Evolutionary conservation across 768 basidiomycete genomes (phyloP), one percentile per base, ranked within the genome.

Genomic region (Lactarius sanguifluus): DNA sequence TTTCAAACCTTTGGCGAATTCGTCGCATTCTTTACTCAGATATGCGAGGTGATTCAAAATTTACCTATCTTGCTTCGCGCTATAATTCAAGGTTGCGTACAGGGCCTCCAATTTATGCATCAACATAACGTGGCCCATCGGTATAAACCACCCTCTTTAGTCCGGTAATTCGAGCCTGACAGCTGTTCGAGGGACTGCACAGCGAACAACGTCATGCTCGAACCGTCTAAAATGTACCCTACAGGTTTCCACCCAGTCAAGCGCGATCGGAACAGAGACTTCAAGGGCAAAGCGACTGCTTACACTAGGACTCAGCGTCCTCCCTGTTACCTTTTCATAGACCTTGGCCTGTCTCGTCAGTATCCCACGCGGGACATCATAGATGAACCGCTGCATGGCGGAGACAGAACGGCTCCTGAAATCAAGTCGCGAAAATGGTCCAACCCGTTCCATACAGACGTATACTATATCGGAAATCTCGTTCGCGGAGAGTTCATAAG

Each of bases 361-460:
- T 76, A 76, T 32, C 20, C 25, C 3, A 72, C 77, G 0, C 61
- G 72, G 0, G 70, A 76, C 2, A 63, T 79, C 0, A 68, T 62
- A 0, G 77, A 75, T 34, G 25, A 64, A 1, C 74, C 77, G 0
- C 72, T 81, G 5, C 68, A 69, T 13, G 83, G 81, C 1, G 81
- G 78, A 2, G 82, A 86, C 70, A 77, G 76, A 59, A 72, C 79
- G 0, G 75, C 77, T 1, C 78, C 78, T 7, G 78, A 79, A 68
- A 75, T 74, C 59, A 64, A 69, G 2, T 65, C 43, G 13, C 5
- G 2, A 47, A 38, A 10, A 43, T 67, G 66, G 12, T 70, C 61
- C 59, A 72, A 79, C 54, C 77, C 77, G 1, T 79, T 78, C 62
- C 71, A 73, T 8, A 76, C 74, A 2, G 79, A 80, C 59, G 65